phyloP scores from a whole-genome alignment of 2,329 filamentous ascomycete species.

The Trichoderma lentiforme region DNA sequence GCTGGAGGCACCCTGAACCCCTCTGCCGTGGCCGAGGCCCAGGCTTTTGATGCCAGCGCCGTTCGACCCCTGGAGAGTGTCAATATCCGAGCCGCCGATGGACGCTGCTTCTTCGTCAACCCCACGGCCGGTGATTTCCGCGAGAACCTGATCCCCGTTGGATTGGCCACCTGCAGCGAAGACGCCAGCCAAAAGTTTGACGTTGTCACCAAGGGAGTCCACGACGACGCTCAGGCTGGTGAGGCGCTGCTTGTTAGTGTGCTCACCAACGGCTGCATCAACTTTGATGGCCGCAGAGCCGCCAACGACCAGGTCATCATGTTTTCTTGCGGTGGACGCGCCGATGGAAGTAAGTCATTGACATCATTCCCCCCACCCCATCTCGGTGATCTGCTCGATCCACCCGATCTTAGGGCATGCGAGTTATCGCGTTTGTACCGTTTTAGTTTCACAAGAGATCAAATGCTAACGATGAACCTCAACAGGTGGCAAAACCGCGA shows the following conservation, averaged over 20 bases:
- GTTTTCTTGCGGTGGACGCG: conserved; percentile 52
- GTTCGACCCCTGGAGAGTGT: conserved; percentile 44
- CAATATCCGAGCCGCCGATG: conserved; percentile 46
- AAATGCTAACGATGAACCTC: background rate
- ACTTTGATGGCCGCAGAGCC: conserved; percentile 44
- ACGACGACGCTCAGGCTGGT: conserved; percentile 43
- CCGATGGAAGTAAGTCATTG: conserved; percentile 41
- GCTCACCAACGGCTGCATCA: conserved; percentile 50
- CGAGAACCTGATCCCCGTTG: conserved; percentile 50
- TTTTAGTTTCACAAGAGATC: background rate
- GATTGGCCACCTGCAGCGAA: conserved; percentile 43
- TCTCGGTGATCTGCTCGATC: conserved; percentile 18
- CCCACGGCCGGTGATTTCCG: conserved; percentile 53
- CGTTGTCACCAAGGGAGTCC: conserved; percentile 46
- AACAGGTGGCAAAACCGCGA: conserved; percentile 44
- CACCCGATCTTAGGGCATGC: background rate
- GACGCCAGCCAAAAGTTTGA: conserved; percentile 49
- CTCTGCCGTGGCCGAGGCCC: conserved; percentile 47
- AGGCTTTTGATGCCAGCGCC: conserved; percentile 46
- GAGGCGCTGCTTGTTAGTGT: conserved; percentile 47
- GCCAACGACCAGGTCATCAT: conserved; percentile 46
- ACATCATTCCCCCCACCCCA: background rate
- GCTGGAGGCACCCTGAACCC: conserved; percentile 49
- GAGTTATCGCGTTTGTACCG: background rate
- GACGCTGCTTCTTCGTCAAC: conserved; percentile 50